Conservation (phyloP, 441 rosid species). For the Melastoma candidum region DNA sequence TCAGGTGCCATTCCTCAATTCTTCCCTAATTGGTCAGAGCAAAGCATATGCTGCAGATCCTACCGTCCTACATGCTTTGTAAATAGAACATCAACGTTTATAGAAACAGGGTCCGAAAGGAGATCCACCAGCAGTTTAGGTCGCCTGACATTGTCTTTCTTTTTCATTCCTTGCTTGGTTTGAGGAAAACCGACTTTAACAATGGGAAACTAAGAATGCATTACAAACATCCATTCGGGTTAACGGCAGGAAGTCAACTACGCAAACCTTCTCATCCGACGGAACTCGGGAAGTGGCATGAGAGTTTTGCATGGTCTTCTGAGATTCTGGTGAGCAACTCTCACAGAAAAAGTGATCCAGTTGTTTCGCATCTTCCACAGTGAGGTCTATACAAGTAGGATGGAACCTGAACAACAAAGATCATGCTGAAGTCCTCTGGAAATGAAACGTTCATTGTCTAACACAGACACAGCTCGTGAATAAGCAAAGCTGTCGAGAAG, state of each 20-base stretch:
- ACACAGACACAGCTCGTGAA: background rate
- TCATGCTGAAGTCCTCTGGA: slow-evolving; percentile 19
- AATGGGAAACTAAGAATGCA: no score
- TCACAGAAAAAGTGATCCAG: slow-evolving; percentile 81
- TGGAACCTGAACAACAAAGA: slow-evolving; percentile 80
- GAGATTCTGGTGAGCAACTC: slow-evolving; percentile 58
- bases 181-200: no score
- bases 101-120: no score
- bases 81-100: no score
- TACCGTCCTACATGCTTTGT: no score
- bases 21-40: no score
- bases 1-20: no score
- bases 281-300: slow-evolving; percentile 31
- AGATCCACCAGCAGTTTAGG: no score
- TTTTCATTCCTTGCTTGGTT: no score
- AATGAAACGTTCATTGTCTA: slow-evolving; percentile 7
- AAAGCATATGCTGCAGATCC: no score
- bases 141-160: no score
- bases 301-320: slow-evolving; percentile 51
- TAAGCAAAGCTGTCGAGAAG: no score
- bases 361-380: slow-evolving; percentile 64
- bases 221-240: background rate
- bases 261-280: slow-evolving; percentile 51
- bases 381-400: slow-evolving; percentile 89
- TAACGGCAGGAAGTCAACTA: background rate